Evolutionary conservation across 495 filamentous ascomycete species (phyloP).

Genomic region (Terfezia boudieri): DNA sequence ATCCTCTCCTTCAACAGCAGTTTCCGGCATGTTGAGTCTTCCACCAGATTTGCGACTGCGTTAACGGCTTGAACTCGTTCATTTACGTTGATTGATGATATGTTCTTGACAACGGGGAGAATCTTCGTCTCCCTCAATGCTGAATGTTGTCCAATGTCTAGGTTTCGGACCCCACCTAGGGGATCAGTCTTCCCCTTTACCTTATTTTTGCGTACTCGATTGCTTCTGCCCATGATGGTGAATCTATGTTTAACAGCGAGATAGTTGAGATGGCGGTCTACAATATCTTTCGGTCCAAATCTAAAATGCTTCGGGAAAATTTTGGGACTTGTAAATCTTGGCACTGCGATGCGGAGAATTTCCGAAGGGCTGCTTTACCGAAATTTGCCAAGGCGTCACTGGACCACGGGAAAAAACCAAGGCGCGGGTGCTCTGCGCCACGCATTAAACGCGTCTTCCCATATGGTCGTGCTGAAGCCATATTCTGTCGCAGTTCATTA

Average conservation of each 20-base stretch:
- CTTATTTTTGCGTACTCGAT: not conserved
- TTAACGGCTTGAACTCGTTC: constrained; percentile 29
- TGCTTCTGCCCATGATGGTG: constrained; percentile 3
- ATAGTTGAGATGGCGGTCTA: not conserved
- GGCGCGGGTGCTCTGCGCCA: not conserved
- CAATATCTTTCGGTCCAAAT: not conserved
- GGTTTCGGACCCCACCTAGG: constrained; percentile 8
- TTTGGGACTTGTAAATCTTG: not conserved
- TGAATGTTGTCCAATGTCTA: constrained; percentile 5
- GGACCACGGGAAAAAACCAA: not conserved
- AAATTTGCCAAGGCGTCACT: not conserved
- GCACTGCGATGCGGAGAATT: not conserved
- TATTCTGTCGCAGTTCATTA: too few species aligned
- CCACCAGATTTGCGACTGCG: constrained; percentile 35
- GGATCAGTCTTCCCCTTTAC: not conserved
- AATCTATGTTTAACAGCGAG: too few species aligned
- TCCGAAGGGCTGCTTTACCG: too few species aligned
- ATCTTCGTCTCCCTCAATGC: constrained; percentile 34
- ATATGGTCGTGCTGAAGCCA: not conserved
- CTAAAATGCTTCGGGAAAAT: not conserved
- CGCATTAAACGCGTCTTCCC: not conserved
- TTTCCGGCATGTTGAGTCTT: constrained; percentile 34
- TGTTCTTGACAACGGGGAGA: constrained; percentile 32
- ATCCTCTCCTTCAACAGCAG: constrained; percentile 37
- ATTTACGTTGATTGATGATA: constrained; percentile 33